Evolutionary conservation across 192 early-diverging fungal species (phyloP).

Genomic region (Coemansia sp.): DNA sequence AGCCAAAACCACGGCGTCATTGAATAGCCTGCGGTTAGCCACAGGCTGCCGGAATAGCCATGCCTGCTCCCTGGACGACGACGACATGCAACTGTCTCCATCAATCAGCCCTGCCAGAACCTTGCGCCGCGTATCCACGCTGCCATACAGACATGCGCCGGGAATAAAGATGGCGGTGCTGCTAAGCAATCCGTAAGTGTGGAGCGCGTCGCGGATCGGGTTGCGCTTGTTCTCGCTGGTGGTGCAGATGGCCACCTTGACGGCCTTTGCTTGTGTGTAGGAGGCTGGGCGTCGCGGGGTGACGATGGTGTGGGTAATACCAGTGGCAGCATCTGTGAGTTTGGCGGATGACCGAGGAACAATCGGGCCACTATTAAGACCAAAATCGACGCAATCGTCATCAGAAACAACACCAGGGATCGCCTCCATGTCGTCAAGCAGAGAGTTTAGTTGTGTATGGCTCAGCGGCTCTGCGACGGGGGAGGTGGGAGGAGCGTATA

Average conservation of each 20-base stretch:
- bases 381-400: not conserved
- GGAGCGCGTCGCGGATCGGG: constrained; percentile 9
- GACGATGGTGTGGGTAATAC: constrained; percentile 4
- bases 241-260: constrained; percentile 13
- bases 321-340: not conserved
- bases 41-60: constrained; percentile 15
- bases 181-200: constrained; percentile 5
- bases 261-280: not conserved
- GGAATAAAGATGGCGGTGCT: constrained; percentile 6
- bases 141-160: constrained; percentile 9
- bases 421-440: not conserved
- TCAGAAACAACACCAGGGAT: not conserved
- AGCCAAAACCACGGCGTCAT: constrained; percentile 11
- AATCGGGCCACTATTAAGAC: not conserved
- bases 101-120: constrained; percentile 16
- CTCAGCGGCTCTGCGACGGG: not conserved
- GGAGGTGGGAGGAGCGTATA: constrained; percentile 8
- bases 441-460: not conserved
- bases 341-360: not conserved
- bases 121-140: constrained; percentile 10
- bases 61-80: not conserved
- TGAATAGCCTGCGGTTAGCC: constrained; percentile 2
- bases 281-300: constrained; percentile 15
- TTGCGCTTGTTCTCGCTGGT: not conserved
- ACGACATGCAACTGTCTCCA: constrained; percentile 1